Base-by-base conservation (phyloP, 2,329 filamentous ascomycete genomes). In the Ceratocystis alfenasii region DNA sequence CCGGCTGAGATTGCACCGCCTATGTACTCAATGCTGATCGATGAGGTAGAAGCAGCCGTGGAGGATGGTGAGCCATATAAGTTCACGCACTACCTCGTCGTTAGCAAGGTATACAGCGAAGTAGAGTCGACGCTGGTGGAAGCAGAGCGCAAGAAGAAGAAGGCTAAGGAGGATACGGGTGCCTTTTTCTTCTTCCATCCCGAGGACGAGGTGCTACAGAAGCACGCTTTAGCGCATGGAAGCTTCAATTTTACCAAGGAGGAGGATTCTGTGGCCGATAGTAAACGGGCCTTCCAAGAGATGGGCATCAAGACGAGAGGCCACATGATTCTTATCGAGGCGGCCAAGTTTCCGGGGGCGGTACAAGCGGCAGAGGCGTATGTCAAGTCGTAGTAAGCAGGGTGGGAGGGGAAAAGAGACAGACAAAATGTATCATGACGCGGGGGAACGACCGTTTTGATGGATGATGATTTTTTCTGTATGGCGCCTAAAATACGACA, bases 251-350 rank as follows among this genome's bases (percentile, higher is more conserved):
- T 91, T 75, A 88, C 87, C 60, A 93, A 89, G 74, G 85, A 90
- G 67, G 88, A 88, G 60, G 89, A 95, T 70, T 84, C 87, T 3
- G 84, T 87, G 69, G 88, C 90, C 65, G 94, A 99, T 78, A 91
- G 90, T 72, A 96, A 95, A 81, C 81, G 94, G 68, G 90, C 92
- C 0, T 99, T 99, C 76, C 90, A 95, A 76, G 94, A 99, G 71
- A 79, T 91, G 78, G 94, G 94, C 0, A 87, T 99, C 71, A 87
- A 87, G 78, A 85, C 92, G 46, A 84, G 85, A 73, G 94, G 91
- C 10, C 87, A 89, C 76, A 80, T 95, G 81, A 90, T 95, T 72
- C 76, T 97, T 74, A 88, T 97, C 70, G 91, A 96, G 75, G 88
- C 83, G 69, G 76, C 74, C 70, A 92, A 87, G 76, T 92, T 96